These are phyloP conservation scores for Powellomyces hirtus DNA, from an alignment of 192 early-diverging fungal genomes.

Conservation along the genomic window DNA sequence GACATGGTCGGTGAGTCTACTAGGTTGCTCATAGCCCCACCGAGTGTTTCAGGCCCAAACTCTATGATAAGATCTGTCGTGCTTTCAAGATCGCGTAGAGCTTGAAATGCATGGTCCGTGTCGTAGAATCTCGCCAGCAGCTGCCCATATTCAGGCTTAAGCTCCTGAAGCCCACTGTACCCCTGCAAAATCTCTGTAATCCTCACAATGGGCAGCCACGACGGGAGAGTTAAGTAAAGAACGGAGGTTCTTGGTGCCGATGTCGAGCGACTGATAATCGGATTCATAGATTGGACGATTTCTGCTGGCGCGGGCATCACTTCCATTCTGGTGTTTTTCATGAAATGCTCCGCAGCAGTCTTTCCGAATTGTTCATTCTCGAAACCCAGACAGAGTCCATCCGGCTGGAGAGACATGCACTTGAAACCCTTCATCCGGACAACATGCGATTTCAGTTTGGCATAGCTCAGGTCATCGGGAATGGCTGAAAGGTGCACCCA, in stretches of 20 bases:
- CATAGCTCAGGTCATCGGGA: slow-evolving; percentile 8
- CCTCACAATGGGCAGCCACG: neutral
- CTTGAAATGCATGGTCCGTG: neutral
- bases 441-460: slow-evolving; percentile 15
- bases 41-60: neutral
- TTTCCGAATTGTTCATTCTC: neutral
- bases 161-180: slow-evolving; percentile 16
- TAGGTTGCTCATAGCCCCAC: neutral
- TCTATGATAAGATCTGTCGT: slow-evolving; percentile 17
- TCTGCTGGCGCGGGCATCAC: slow-evolving; percentile 2
- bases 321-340: slow-evolving; percentile 9
- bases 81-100: slow-evolving; percentile 1
- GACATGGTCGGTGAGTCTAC: neutral
- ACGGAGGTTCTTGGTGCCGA: neutral
- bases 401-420: slow-evolving; percentile 15
- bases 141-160: neutral
- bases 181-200: neutral
- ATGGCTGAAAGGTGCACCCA: slow-evolving; percentile 20
- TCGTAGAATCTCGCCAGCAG: neutral
- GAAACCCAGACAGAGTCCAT: slow-evolving; percentile 6
- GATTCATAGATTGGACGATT: neutral
- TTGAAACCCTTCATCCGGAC: slow-evolving; percentile 12
- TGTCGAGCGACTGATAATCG: no score
- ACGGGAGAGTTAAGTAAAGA: neutral
- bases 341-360: neutral